These are phyloP conservation scores for Cymbopogon flexuosus DNA, from an alignment of 202 grass and related monocot species.

Conservation along the genomic window DNA sequence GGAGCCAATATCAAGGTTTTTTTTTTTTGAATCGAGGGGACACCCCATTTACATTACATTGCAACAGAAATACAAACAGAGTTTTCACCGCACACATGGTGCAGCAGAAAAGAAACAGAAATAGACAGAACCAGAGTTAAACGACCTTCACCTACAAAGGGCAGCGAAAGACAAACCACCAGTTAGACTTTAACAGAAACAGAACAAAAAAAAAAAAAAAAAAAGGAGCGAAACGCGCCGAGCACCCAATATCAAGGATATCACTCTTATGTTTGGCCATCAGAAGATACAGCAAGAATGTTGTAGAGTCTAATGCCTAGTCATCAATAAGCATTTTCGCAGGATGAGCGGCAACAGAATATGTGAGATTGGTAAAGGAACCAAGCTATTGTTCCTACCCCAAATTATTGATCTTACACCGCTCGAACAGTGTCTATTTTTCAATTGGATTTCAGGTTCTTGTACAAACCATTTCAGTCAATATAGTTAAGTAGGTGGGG, in stretches of 20 bases:
- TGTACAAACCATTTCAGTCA: not conserved
- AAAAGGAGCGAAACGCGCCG: too few species aligned
- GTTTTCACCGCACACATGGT: too few species aligned
- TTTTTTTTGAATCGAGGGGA: too few species aligned
- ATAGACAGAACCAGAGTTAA: too few species aligned
- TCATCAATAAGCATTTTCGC: not conserved
- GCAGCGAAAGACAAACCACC: too few species aligned
- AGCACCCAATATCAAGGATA: not conserved
- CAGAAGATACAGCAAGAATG: constrained; percentile 9
- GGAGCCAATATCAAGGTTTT: not conserved
- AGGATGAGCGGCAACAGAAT: not conserved
- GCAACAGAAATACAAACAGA: too few species aligned
- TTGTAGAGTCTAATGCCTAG: constrained; percentile 1
- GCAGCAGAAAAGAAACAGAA: too few species aligned
- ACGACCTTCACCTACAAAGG: too few species aligned
- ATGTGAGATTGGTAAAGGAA: not conserved
- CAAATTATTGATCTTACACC: not conserved
- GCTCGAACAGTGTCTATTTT: not conserved
- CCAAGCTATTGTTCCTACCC: not conserved
- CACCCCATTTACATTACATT: too few species aligned
- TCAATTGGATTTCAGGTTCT: not conserved
- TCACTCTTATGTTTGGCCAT: not conserved
- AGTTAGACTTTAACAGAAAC: too few species aligned
- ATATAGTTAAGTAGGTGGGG: not conserved
- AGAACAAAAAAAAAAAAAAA: too few species aligned